These are phyloP conservation scores for Oryza officinalis DNA, from an alignment of 176 grass and related monocot genomes.

Conservation along the genomic window DNA sequence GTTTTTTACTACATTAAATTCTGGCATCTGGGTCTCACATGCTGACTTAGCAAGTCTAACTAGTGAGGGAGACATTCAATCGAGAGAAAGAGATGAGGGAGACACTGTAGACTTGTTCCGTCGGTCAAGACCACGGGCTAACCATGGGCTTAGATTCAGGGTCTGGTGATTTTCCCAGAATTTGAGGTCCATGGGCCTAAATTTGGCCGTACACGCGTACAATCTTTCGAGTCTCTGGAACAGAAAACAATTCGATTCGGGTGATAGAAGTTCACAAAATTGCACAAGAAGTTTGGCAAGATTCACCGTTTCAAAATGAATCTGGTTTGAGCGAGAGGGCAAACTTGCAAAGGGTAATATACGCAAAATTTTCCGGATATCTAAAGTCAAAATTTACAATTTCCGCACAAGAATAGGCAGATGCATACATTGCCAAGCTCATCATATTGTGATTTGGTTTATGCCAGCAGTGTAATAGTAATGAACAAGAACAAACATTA, in stretches of 20 bases:
- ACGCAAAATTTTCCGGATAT: background rate
- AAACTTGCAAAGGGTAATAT: background rate
- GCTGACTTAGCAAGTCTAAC: no score
- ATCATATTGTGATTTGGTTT: background rate
- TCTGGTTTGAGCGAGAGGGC: background rate
- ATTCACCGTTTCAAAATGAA: background rate
- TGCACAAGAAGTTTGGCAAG: background rate
- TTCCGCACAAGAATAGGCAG: background rate
- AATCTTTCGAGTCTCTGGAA: background rate
- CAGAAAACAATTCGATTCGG: background rate
- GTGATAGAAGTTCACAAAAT: background rate
- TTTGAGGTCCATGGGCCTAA: background rate
- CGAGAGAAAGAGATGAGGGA: no score
- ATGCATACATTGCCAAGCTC: background rate
- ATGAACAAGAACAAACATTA: constrained; percentile 30
- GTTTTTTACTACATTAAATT: no score
- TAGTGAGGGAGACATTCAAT: no score
- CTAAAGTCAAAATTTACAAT: background rate
- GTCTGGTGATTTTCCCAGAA: background rate
- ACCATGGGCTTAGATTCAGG: background rate
- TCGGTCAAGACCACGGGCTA: background rate
- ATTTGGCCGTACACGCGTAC: background rate
- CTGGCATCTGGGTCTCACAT: no score
- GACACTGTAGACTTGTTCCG: no score
- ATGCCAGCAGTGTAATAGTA: background rate